These are phyloP conservation scores for Microstegium vimineum DNA, from an alignment of 176 grass and related monocot species.

Conservation along the genomic window DNA sequence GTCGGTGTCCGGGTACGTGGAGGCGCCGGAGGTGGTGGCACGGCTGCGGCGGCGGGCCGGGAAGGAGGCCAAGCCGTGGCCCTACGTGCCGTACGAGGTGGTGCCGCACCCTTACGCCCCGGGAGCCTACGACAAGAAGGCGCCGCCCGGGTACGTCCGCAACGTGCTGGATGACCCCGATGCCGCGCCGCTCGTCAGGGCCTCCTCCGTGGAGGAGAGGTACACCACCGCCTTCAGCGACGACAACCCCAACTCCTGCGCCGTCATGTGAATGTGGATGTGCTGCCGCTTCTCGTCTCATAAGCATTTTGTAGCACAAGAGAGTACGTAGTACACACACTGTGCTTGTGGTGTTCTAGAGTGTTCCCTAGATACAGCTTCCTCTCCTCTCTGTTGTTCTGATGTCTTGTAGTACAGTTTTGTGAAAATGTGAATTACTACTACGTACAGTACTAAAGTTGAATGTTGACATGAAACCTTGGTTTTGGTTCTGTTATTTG, in stretches of 20 bases:
- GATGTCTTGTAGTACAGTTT: not conserved
- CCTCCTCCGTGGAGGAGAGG: conserved; percentile 46
- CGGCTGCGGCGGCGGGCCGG: conserved; percentile 43
- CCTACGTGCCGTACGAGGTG: conserved; percentile 64
- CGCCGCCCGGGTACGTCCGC: conserved; percentile 56
- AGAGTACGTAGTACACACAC: too few species aligned
- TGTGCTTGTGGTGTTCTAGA: not conserved
- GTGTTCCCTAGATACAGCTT: not conserved
- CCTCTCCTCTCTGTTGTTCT: not conserved
- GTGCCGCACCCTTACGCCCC: conserved; percentile 56
- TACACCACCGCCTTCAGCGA: conserved; percentile 61
- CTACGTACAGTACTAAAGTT: too few species aligned
- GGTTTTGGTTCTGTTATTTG: not conserved
- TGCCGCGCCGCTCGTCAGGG: conserved; percentile 38
- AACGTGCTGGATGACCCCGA: conserved; percentile 48
- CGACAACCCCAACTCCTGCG: conserved; percentile 62
- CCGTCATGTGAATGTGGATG: conserved; percentile 59
- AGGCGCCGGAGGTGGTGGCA: conserved; percentile 40
- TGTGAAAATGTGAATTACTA: not conserved
- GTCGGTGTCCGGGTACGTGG: conserved; percentile 54
- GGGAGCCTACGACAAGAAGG: conserved; percentile 80
- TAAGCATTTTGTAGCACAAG: not conserved
- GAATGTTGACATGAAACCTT: not conserved
- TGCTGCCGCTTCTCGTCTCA: too few species aligned
- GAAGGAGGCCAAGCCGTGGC: conserved; percentile 66